Percentiles rank a stretch among this genome's conserved stretches.
These are phyloP conservation scores for Neoscytalidium dimidiatum DNA, from an alignment of 2,329 filamentous ascomycete species.

Conservation along the genomic window DNA sequence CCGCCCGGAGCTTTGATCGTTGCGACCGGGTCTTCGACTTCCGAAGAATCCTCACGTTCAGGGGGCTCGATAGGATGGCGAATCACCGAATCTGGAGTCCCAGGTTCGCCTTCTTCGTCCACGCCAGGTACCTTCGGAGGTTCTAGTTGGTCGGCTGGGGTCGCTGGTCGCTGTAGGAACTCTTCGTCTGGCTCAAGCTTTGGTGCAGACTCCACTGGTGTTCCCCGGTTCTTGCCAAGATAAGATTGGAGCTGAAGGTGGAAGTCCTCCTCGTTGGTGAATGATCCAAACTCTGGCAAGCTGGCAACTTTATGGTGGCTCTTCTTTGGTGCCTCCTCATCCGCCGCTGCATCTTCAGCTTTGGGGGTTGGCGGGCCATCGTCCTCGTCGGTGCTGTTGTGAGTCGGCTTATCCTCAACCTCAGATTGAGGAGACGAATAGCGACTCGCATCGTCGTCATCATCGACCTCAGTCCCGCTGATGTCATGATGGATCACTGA, in stretches of 20 bases:
- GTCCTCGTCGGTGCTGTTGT: constrained; percentile 40
- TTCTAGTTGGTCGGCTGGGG: constrained; percentile 35
- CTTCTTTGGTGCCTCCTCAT: constrained; percentile 17
- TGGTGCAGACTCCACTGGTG: constrained; percentile 30
- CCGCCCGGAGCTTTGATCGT: constrained; percentile 88
- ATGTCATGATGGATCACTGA: constrained; percentile 59
- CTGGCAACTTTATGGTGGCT: background rate
- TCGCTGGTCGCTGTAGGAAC: constrained; percentile 54
- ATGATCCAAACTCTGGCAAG: constrained; percentile 52
- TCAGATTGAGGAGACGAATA: constrained; percentile 47
- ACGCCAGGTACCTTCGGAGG: constrained; percentile 56
- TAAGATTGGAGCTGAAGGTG: constrained; percentile 58
- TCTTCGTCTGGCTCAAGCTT: constrained; percentile 42
- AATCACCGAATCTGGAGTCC: constrained; percentile 88
- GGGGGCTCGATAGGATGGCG: constrained; percentile 64
- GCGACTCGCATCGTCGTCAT: constrained; percentile 60
- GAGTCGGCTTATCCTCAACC: constrained; percentile 36
- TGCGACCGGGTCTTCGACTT: constrained; percentile 75
- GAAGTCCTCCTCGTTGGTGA: constrained; percentile 54
- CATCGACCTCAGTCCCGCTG: constrained; percentile 36
- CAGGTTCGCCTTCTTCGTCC: constrained; percentile 58
- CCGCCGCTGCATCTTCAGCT: constrained; percentile 30
- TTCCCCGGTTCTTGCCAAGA: constrained; percentile 40
- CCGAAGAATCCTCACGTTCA: constrained; percentile 38
- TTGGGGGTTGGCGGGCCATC: constrained; percentile 51